Conservation (phyloP, 163 green algal species). For the Trebouxia gelatinosa region DNA sequence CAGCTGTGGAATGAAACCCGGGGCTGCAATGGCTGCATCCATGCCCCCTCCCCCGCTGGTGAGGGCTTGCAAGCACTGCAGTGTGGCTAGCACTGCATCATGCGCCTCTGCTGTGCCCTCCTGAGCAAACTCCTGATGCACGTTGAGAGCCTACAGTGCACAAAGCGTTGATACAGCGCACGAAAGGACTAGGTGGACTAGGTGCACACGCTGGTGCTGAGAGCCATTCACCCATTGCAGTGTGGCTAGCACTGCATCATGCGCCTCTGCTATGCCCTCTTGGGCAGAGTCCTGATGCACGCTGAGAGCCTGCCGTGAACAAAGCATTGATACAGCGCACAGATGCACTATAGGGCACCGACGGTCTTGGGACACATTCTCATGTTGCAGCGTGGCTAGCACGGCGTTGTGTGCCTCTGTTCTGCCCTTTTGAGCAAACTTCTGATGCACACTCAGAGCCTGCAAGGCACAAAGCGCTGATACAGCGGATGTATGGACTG, state of each 20-base stretch:
- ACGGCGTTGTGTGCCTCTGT: background rate
- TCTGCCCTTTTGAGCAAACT: slow-evolving; percentile 30
- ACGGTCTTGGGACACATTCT: too few species aligned
- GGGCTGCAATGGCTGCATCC: slow-evolving; percentile 29
- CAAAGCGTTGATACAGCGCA: too few species aligned
- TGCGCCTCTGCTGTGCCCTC: slow-evolving; percentile 32
- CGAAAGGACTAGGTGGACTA: too few species aligned
- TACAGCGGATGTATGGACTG: too few species aligned
- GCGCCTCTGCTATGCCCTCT: slow-evolving; percentile 24
- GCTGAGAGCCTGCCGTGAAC: slow-evolving; percentile 34
- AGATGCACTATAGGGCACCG: too few species aligned
- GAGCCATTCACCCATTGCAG: background rate
- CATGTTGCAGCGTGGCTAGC: background rate
- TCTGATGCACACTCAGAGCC: slow-evolving; percentile 40
- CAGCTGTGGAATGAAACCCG: slow-evolving; percentile 30
- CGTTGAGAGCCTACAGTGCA: slow-evolving; percentile 35
- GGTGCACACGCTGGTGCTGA: background rate
- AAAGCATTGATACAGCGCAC: too few species aligned
- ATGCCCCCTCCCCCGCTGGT: slow-evolving; percentile 43
- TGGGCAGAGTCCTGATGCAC: slow-evolving; percentile 33
- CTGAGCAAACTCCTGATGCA: slow-evolving; percentile 40
- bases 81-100: slow-evolving; percentile 33
- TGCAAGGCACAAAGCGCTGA: too few species aligned
- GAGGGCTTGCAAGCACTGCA: slow-evolving; percentile 42
- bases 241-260: background rate